phyloP scores from a whole-genome alignment of 352 stramenopile species.

The Thraustotheca clavata region DNA sequence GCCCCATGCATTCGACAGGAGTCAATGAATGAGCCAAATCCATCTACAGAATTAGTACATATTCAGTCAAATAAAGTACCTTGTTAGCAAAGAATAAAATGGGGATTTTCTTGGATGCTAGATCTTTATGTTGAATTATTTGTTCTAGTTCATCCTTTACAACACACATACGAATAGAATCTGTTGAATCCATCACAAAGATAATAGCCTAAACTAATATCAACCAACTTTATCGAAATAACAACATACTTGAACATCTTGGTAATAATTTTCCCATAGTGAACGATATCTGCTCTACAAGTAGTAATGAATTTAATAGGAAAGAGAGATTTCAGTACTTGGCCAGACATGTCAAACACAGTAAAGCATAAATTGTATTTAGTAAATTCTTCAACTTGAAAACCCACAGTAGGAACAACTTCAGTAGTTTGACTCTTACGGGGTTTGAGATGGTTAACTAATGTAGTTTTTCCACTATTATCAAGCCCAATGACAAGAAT shows the following conservation, averaged over 20 bases:
- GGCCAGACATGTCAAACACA: constrained; percentile 86
- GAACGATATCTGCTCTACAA: constrained; percentile 66
- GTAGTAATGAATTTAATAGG: neutral
- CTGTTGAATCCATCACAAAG: constrained; percentile 84
- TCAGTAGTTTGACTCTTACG: constrained; percentile 76
- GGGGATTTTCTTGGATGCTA: constrained; percentile 58
- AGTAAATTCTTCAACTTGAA: constrained; percentile 84
- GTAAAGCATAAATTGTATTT: constrained; percentile 90
- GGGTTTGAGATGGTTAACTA: constrained; percentile 89
- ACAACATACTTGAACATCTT: constrained; percentile 39
- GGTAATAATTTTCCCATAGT: constrained; percentile 85
- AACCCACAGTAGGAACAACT: constrained; percentile 84
- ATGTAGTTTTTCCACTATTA: constrained; percentile 88
- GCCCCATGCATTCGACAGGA: constrained; percentile 72
- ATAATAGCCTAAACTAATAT: constrained; percentile 62
- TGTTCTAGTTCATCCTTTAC: constrained; percentile 72
- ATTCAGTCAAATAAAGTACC: neutral
- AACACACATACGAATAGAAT: constrained; percentile 60
- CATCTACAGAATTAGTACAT: constrained; percentile 29
- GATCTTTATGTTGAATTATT: constrained; percentile 71
- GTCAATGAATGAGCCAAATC: constrained; percentile 59
- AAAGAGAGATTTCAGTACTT: constrained; percentile 20
- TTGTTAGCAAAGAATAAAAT: constrained; percentile 86
- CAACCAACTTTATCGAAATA: constrained; percentile 9
- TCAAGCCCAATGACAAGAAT: constrained; percentile 87